Conservation (phyloP, 306 rosid genomes). For the Acacia confusa region DNA sequence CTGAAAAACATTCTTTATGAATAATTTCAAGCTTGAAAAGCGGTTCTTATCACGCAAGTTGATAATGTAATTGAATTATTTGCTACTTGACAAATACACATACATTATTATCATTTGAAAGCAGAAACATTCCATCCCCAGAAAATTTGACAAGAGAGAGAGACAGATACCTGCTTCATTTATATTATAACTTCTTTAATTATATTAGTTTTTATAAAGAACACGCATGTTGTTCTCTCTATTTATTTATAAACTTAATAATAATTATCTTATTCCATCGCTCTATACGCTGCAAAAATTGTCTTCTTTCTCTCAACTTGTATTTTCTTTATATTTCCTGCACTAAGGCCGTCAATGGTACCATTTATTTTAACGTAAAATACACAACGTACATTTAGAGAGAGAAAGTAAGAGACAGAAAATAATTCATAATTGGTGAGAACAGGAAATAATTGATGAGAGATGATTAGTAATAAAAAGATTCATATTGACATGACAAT, state of each 20-base stretch:
- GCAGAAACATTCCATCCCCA: constrained; percentile 12
- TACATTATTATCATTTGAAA: constrained; percentile 2
- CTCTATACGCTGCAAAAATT: constrained; percentile 21
- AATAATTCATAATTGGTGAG: background rate
- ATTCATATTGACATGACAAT: constrained; percentile 23
- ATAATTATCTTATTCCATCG: constrained; percentile 30
- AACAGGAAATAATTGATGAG: background rate
- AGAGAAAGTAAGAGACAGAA: constrained; percentile 6
- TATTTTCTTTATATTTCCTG: background rate
- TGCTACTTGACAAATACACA: constrained; percentile 4
- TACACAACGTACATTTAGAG: background rate
- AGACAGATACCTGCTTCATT: constrained; percentile 23
- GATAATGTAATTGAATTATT: constrained; percentile 1
- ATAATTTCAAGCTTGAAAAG: background rate
- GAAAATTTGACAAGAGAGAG: constrained; percentile 33
- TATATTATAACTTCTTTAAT: background rate
- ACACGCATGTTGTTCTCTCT: background rate
- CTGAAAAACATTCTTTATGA: background rate
- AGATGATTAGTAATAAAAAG: background rate
- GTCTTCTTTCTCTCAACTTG: constrained; percentile 32
- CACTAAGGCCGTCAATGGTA: background rate
- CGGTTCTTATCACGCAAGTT: background rate
- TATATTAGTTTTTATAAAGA: background rate
- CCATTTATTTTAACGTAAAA: background rate
- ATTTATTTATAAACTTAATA: background rate